Base-by-base conservation (phyloP, 2,329 filamentous ascomycete species). In the Colletotrichum spinosum region DNA sequence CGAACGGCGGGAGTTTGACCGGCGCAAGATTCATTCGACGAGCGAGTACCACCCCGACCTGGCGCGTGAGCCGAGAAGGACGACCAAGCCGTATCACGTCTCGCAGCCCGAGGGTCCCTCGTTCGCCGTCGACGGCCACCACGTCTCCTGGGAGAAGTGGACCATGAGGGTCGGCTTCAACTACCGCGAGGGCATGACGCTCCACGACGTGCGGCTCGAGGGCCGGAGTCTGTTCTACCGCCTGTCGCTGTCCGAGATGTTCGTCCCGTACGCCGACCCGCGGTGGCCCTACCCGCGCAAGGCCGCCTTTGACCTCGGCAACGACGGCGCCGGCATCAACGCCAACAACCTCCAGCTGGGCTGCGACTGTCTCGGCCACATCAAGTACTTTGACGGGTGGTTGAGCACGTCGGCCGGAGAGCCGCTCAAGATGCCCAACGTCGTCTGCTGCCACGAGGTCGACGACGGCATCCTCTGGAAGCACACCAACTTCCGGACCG, bases 301-400 rank as follows among this genome's bases (percentile, higher is more conserved):
- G 72, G 85, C 87, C 13, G 90, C 90, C 0, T 92, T 92, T 68
- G 90, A 92, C 69, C 86, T 92, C 65, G 90, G 90, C 2, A 88
- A 91, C 61, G 88, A 86, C 34, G 89, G 89, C 10, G 84, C 86
- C 4, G 90, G 89, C 1, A 82, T 87, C 67, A 87, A 83, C 54
- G 87, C 88, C 17, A 92, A 92, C 74, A 90, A 90, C 65, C 80
- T 92, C 2, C 78, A 80, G 2, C 80, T 92, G 1, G 89, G 90
- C 8, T 92, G 90, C 62, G 90, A 92, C 71, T 89, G 90, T 69
- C 81, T 92, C 0, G 90, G 90, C 6, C 81, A 86, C 1, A 91
- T 91, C 67, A 78, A 77, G 11, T 80, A 80, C 45, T 76, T 79
- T 55, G 73, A 77, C 35, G 76, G 68, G 1, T 74, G 72, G 68